Evolutionary conservation across 306 rosid genomes (phyloP).

Genomic region (Cicer bijugum): DNA sequence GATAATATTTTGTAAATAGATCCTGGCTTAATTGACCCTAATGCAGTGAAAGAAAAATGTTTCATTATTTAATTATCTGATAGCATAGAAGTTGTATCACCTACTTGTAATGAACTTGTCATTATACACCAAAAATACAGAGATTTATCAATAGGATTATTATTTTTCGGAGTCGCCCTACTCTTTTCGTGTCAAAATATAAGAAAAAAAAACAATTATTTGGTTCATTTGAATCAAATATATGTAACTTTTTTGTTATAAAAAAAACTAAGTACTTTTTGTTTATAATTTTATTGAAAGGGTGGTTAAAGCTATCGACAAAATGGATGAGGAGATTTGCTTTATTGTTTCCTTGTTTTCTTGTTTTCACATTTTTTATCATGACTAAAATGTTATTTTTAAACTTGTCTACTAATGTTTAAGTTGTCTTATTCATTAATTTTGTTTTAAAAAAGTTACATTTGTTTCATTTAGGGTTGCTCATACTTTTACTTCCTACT

Average conservation of each 20-base stretch:
- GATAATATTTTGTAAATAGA: slow-evolving; percentile 34
- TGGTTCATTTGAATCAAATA: too few species aligned
- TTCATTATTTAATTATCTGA: slow-evolving; percentile 12
- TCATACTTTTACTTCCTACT: not conserved
- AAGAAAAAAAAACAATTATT: too few species aligned
- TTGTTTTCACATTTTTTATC: not conserved
- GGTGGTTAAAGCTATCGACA: not conserved
- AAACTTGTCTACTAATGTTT: not conserved
- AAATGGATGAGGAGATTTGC: not conserved
- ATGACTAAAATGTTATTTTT: not conserved
- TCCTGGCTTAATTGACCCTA: slow-evolving; percentile 35
- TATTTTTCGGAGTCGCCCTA: too few species aligned
- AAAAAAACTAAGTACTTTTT: too few species aligned
- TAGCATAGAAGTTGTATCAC: slow-evolving; percentile 34
- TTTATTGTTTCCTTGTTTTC: not conserved
- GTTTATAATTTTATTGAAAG: too few species aligned
- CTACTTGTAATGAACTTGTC: not conserved
- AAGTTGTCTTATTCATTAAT: not conserved
- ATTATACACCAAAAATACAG: not conserved
- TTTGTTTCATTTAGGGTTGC: too few species aligned
- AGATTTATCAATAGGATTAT: not conserved
- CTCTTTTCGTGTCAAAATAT: too few species aligned
- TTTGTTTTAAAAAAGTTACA: too few species aligned
- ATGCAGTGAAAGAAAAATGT: slow-evolving; percentile 9
- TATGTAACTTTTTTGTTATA: too few species aligned